Conservation (phyloP, 2,329 filamentous ascomycete genomes). For the Neofusicoccum cordaticola region DNA sequence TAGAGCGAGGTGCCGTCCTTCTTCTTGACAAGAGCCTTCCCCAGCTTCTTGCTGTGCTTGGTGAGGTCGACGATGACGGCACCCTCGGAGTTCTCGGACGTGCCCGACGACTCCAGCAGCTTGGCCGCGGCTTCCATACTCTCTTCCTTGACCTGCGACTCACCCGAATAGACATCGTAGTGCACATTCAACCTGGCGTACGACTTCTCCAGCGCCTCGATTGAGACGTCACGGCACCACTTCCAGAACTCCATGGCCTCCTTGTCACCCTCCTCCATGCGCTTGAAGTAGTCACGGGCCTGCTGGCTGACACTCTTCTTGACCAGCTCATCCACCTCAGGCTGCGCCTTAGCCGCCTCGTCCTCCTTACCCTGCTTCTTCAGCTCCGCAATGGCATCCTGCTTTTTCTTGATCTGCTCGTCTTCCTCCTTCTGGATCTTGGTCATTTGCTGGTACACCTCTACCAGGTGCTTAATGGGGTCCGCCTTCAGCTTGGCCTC, state of each 20-base stretch:
- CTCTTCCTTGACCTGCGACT: conserved; percentile 63
- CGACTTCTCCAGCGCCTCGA: conserved; percentile 62
- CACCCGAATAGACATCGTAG: conserved; percentile 66
- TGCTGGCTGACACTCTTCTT: conserved; percentile 62
- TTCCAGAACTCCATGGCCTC: conserved; percentile 61
- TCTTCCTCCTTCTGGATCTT: conserved; percentile 63
- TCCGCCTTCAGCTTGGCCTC: conserved; percentile 69
- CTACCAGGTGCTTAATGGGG: conserved; percentile 77
- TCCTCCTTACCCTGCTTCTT: conserved; percentile 33
- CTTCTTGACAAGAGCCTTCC: conserved; percentile 64
- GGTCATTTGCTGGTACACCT: conserved; percentile 77
- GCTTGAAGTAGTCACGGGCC: conserved; percentile 68
- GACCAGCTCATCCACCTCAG: conserved; percentile 33
- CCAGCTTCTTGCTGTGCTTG: conserved; percentile 67
- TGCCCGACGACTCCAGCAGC: conserved; percentile 56
- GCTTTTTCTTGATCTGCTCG: conserved; percentile 58
- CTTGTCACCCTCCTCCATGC: conserved; percentile 62
- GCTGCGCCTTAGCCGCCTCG: conserved; percentile 20
- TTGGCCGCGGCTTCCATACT: conserved; percentile 61
- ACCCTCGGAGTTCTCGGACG: conserved; percentile 64
- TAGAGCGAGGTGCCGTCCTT: conserved; percentile 68
- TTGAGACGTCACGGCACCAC: conserved; percentile 62
- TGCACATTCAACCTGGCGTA: conserved; percentile 64
- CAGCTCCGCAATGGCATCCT: conserved; percentile 33
- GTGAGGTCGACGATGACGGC: conserved; percentile 67